Evolutionary conservation across 2,329 filamentous ascomycete species (phyloP).

Genomic region (Cryphonectria naterciae): DNA sequence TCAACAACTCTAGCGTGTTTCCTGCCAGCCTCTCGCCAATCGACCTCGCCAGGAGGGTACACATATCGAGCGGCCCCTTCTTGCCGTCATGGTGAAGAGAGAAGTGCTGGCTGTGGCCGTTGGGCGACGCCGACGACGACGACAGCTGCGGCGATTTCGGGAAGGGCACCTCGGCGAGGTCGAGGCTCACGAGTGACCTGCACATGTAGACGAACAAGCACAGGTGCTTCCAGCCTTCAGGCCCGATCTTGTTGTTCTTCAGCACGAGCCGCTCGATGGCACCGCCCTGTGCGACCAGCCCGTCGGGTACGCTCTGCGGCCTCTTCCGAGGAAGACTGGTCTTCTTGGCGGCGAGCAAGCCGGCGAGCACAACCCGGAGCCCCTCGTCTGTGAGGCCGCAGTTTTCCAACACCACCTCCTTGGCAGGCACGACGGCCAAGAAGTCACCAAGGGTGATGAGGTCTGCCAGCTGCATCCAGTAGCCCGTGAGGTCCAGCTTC

Average conservation of each 20-base stretch:
- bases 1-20: slow-evolving; percentile 76
- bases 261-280: slow-evolving; percentile 85
- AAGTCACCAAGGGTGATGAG: slow-evolving; percentile 89
- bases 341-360: slow-evolving; percentile 78
- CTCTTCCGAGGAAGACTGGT: slow-evolving; percentile 53
- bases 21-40: slow-evolving; percentile 78
- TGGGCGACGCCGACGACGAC: slow-evolving; percentile 26
- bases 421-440: slow-evolving; percentile 88
- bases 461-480: slow-evolving; percentile 81
- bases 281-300: slow-evolving; percentile 60
- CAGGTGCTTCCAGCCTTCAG: slow-evolving; percentile 89
- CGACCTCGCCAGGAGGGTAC: slow-evolving; percentile 72
- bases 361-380: slow-evolving; percentile 82
- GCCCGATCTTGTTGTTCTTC: slow-evolving; percentile 89
- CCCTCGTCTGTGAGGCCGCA: slow-evolving; percentile 87
- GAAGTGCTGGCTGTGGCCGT: slow-evolving; percentile 36
- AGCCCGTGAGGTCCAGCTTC: slow-evolving; percentile 82
- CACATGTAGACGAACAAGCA: slow-evolving; percentile 90
- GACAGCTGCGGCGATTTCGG: slow-evolving; percentile 48
- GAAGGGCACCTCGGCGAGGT: slow-evolving; percentile 84
- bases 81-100: slow-evolving; percentile 32
- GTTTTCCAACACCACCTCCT: slow-evolving; percentile 83
- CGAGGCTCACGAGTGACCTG: slow-evolving; percentile 80
- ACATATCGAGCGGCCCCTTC: slow-evolving; percentile 51
- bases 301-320: slow-evolving; percentile 43